Evolutionary conservation across 257 asterid genomes (phyloP).

Genomic region (Solanum ahanhuiri): DNA sequence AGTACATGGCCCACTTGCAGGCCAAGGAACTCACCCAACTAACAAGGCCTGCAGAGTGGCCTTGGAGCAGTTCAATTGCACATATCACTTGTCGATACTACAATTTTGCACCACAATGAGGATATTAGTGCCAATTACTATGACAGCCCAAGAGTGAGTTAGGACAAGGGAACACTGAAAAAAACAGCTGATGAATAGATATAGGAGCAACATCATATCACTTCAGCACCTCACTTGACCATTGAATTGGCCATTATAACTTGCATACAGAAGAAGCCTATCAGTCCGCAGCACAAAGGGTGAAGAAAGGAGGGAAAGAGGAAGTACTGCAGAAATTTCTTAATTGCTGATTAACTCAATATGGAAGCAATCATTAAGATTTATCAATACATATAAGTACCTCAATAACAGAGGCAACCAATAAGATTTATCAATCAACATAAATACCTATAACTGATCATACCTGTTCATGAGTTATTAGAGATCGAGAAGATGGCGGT

Average conservation of each 20-base stretch:
- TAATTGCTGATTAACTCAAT: background rate
- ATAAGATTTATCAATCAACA: background rate
- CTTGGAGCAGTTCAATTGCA: background rate
- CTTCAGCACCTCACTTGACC: background rate
- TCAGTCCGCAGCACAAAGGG: background rate
- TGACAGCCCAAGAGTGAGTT: background rate
- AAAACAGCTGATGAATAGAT: background rate
- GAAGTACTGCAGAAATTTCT: background rate
- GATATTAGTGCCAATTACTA: background rate
- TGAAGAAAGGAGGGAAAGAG: background rate
- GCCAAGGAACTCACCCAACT: background rate
- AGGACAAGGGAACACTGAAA: background rate
- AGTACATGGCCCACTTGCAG: background rate
- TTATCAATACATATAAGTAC: background rate
- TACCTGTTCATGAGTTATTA: slow-evolving; percentile 43
- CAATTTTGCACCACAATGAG: background rate
- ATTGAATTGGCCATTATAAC: background rate
- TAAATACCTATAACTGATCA: background rate
- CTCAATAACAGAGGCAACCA: background rate
- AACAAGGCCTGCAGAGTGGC: background rate
- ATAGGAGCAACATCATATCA: background rate
- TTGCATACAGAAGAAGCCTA: background rate
- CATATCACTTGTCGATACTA: background rate
- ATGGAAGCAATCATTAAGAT: background rate
- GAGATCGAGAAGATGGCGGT: slow-evolving; percentile 47